Base-by-base conservation (phyloP, 2,329 filamentous ascomycete species). In the Neodidymelliopsis sp. region DNA sequence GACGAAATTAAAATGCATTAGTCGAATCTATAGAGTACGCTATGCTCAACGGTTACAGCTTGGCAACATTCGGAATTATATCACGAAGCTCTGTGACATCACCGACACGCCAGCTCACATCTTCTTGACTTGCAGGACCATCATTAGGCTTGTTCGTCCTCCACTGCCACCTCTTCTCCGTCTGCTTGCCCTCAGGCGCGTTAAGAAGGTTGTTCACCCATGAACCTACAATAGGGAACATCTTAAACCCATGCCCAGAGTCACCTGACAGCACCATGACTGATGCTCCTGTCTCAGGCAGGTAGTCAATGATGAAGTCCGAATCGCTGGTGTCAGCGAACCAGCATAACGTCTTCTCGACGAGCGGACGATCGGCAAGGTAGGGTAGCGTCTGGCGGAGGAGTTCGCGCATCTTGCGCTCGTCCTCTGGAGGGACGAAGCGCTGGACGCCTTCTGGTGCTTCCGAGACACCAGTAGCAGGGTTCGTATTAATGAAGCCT, bases 241-340 rank as follows among this genome's bases (percentile, higher is more conserved):
- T 84, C 67, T 86, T 85, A 65, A 85, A 85, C 0, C 79, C 81
- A 59, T 86, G 83, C 0, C 83, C 84, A 1, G 82, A 86, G 58
- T 86, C 84, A 0, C 83, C 83, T 0, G 80, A 78, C 0, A 81
- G 54, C 0, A 84, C 61, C 2, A 86, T 65, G 2, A 85, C 72
- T 0, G 75, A 77, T 2, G 71, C 68, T 1, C 67, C 63, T 0
- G 75, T 80, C 0, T 71, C 65, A 0, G 83, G 83, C 0, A 86
- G 79, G 42, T 77, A 82, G 60, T 86, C 84, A 31, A 87, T 76
- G 37, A 84, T 77, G 54, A 79, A 87, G 35, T 86, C 81, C 0
- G 82, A 84, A 57, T 85, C 81, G 6, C 69, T 74, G 0, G 82
- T 83, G 57, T 87, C 84, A 0, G 83, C 82, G 51, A 83, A 84